Base-by-base conservation (phyloP, 345 rosid genomes). In the Salix brachista region DNA sequence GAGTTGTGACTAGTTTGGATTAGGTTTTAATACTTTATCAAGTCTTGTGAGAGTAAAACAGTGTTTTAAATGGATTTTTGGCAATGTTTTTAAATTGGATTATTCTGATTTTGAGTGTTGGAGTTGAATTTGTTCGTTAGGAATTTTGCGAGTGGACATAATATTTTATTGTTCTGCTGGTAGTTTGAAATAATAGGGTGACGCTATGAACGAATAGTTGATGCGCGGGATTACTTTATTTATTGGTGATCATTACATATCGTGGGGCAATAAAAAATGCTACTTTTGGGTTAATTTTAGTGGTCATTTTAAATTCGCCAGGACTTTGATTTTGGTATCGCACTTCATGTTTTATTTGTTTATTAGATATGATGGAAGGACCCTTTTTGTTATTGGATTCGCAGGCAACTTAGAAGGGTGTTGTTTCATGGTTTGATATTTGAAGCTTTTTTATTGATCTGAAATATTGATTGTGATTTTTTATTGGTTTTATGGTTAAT, bases 401-500 rank as follows among this genome's bases (percentile, higher is more conserved):
- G 44, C 14, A 37, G 58, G 60, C 21, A 73, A 67, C 37, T 50
- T 42, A 41, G 46, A 36, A 19, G 58, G 37, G 23, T 67, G 67
- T 14, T 42, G 69, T 46, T 71, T 41, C 21, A 34, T 66, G 23
- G 69, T 37, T 70, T 10, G 78, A 41, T 75, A 23, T 28, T 18
- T 72, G 28, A 44, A 67, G 46, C 28, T 72, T 25, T 64, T 65
- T 48, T 54, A 41, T 11, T 74, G 14, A 25, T 64, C 19, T 18
- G 0, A 65, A 30, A 8, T 62, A 28, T 9, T 48, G 17, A 69
- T 68, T 56, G 19, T 16, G 64, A 21, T 65, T 36, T 39, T 74
- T 23, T 34, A 80, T 8, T 52, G 41, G 67, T 48, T 62, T 48
- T 70, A 67, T 61, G 58, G 52, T 36, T 41, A 67, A 44, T 72